Evolutionary conservation across 352 stramenopile genomes (phyloP).

Genomic region (Globisporangium carolinianum): DNA sequence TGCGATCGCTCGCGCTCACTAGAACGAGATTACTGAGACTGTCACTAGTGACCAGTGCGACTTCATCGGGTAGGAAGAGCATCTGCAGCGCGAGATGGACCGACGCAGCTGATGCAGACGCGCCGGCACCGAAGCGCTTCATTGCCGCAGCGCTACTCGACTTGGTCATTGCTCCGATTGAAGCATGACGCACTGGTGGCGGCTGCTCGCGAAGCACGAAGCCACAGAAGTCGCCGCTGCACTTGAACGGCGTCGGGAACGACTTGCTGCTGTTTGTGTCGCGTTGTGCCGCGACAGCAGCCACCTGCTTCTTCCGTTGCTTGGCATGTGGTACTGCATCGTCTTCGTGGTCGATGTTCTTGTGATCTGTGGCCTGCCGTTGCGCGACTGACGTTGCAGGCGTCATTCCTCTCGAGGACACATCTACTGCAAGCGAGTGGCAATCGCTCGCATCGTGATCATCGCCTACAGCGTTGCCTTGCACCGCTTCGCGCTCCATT

Average conservation of each 20-base stretch:
- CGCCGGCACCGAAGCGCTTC: not conserved
- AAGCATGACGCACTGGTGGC: conserved; percentile 1
- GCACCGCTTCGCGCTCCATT: too few species aligned
- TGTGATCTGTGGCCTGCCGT: too few species aligned
- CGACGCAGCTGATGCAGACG: not conserved
- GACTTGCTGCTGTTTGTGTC: conserved; percentile 5
- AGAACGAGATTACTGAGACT: conserved; percentile 28
- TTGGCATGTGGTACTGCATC: not conserved
- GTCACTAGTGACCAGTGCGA: conserved; percentile 26
- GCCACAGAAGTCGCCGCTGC: conserved; percentile 67
- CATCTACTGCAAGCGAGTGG: too few species aligned
- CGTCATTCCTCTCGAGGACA: too few species aligned
- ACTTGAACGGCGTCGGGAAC: conserved; percentile 73
- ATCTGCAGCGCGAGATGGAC: conserved; percentile 30
- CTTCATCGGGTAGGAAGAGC: conserved; percentile 47
- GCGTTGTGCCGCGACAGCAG: too few species aligned
- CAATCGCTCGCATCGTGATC: too few species aligned
- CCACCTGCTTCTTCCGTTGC: not conserved
- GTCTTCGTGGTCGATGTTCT: too few species aligned
- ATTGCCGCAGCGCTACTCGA: not conserved
- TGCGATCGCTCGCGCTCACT: not conserved
- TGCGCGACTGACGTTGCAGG: too few species aligned
- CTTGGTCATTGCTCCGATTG: not conserved
- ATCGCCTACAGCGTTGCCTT: too few species aligned
- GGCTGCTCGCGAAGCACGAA: conserved; percentile 35